Evolutionary conservation across 805 yeast genomes (phyloP).

Genomic region (Saccharomycopsis sp.): DNA sequence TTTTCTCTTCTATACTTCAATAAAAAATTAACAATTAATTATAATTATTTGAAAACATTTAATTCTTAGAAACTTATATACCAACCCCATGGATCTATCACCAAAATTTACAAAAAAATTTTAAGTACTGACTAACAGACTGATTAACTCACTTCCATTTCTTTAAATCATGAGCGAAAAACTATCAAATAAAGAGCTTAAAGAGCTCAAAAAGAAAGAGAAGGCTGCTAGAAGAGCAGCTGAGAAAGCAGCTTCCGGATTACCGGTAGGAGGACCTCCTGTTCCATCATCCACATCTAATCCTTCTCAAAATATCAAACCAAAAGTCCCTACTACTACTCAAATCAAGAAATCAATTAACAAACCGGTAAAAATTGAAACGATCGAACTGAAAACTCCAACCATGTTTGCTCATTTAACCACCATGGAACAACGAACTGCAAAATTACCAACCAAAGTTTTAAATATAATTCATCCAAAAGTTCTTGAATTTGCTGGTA

Average conservation of each 20-base stretch:
- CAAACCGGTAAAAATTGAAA: conserved; percentile 31
- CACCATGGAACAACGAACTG: conserved; percentile 64
- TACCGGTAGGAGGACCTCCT: too few relatives aligned
- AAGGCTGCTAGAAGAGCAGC: conserved; percentile 93
- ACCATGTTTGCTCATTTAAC: conserved; percentile 71
- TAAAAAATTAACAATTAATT: too few relatives aligned
- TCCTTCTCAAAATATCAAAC: conserved; percentile 19
- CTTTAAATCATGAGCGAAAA: conserved; percentile 4
- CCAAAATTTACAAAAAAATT: too few relatives aligned
- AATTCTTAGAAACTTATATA: too few relatives aligned
- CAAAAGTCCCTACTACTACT: conserved; percentile 36
- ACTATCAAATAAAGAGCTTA: conserved; percentile 67
- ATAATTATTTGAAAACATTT: too few relatives aligned
- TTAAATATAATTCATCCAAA: conserved; percentile 79
- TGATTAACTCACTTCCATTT: not conserved
- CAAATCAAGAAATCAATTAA: conserved; percentile 40
- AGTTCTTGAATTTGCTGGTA: conserved; percentile 65
- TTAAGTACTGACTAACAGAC: too few relatives aligned
- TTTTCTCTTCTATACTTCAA: too few relatives aligned
- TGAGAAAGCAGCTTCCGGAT: conserved; percentile 40
- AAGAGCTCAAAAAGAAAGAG: conserved; percentile 78
- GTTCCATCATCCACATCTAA: not conserved
- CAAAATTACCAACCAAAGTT: conserved; percentile 32
- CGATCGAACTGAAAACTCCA: conserved; percentile 38
- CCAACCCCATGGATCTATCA: too few relatives aligned